phyloP scores from a whole-genome alignment of 1,284 basidiomycete genomes.

The Ceratobasidium sp. region DNA sequence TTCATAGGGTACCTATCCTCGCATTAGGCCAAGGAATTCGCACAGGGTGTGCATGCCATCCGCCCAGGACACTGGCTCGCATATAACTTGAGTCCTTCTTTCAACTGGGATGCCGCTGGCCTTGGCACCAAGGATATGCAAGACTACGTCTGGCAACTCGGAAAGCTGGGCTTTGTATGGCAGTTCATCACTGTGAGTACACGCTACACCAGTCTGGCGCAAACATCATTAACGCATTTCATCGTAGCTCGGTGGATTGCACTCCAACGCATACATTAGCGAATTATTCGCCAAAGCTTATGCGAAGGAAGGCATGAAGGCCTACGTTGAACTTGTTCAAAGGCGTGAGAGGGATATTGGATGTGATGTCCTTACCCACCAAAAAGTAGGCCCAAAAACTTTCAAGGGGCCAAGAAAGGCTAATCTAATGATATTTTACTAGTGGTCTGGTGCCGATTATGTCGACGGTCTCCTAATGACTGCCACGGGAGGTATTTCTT shows the following conservation, averaged over 20 bases:
- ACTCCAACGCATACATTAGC: conserved; percentile 96
- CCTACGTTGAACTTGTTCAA: conserved; percentile 62
- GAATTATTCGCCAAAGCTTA: conserved; percentile 89
- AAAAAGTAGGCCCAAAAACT: conserved; percentile 50
- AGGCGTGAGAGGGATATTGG: conserved; percentile 51
- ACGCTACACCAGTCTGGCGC: not conserved
- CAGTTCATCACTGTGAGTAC: conserved; percentile 92
- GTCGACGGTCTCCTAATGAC: conserved; percentile 92
- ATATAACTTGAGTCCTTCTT: conserved; percentile 91
- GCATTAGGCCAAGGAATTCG: conserved; percentile 79
- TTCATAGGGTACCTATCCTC: not conserved
- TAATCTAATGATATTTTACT: conserved; percentile 44
- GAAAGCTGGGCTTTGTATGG: conserved; percentile 93
- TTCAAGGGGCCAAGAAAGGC: conserved; percentile 19
- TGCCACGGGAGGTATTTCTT: conserved; percentile 92
- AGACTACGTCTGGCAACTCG: conserved; percentile 89
- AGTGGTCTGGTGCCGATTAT: conserved; percentile 96
- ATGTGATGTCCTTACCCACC: conserved; percentile 56
- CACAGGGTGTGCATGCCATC: conserved; percentile 80
- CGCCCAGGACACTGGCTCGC: conserved; percentile 89
- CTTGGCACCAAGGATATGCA: conserved; percentile 85
- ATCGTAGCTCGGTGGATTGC: conserved; percentile 85
- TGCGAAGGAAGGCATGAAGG: conserved; percentile 77
- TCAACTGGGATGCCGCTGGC: conserved; percentile 93
- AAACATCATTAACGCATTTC: not conserved